Conservation (phyloP, 352 stramenopile genomes). For the Phytophthora boehmeriae region DNA sequence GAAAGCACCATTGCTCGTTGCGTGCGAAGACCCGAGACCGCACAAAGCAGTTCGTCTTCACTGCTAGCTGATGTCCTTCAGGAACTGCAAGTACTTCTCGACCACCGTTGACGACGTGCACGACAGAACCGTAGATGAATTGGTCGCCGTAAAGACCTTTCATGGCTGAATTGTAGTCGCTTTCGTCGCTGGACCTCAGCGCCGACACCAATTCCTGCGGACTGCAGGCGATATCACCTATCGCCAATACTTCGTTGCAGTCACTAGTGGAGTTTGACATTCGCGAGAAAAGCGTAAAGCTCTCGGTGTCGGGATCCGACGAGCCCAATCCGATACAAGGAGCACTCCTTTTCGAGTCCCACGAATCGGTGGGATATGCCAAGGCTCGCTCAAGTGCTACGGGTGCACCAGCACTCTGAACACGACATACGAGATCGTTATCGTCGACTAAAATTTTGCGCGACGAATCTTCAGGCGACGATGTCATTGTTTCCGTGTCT, state of each 20-base stretch:
- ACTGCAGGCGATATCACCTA: constrained; percentile 36
- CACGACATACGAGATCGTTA: constrained; percentile 32
- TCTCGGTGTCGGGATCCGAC: constrained; percentile 1
- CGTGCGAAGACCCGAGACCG: constrained; percentile 37
- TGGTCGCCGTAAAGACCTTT: constrained; percentile 39
- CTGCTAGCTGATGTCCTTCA: constrained; percentile 33
- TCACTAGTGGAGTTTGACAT: no score
- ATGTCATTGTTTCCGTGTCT: constrained; percentile 11
- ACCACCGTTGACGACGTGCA: constrained; percentile 30
- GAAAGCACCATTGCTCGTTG: constrained; percentile 60
- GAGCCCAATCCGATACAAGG: constrained; percentile 23
- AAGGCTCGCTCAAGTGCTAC: constrained; percentile 30
- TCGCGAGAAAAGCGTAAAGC: constrained; percentile 27
- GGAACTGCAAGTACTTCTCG: constrained; percentile 6
- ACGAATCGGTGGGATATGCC: constrained; percentile 20
- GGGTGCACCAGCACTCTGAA: constrained; percentile 8
- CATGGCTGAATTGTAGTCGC: constrained; percentile 43
- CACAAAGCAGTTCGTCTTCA: constrained; percentile 50
- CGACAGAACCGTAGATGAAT: constrained; percentile 58
- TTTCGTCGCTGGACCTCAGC: constrained; percentile 31
- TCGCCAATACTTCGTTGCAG: constrained; percentile 30
- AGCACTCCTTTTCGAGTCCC: constrained; percentile 19
- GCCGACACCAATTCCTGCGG: constrained; percentile 33
- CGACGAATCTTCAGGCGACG: constrained; percentile 10
- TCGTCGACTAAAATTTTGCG: constrained; percentile 32